Evolutionary conservation across 352 stramenopile genomes (phyloP).

Genomic region (Phytophthora idaei): DNA sequence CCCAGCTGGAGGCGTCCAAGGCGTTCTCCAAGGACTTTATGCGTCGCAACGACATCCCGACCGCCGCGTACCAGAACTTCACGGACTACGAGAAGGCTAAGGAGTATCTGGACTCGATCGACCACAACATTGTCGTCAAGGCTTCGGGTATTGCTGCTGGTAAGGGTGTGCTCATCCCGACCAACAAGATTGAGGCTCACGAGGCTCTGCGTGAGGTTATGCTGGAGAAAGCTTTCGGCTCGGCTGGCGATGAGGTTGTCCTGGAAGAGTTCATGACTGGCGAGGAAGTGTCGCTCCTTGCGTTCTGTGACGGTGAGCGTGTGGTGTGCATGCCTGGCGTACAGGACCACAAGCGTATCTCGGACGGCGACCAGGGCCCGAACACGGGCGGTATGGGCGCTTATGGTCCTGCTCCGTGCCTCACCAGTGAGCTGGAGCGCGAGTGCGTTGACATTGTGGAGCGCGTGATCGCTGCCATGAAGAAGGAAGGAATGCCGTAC

Average conservation of each 20-base stretch:
- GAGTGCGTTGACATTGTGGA: slow-evolving; percentile 92
- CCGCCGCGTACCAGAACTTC: slow-evolving; percentile 97
- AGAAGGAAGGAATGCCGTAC: slow-evolving; percentile 97
- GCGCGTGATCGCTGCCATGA: slow-evolving; percentile 80
- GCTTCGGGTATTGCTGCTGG: slow-evolving; percentile 99
- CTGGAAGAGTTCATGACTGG: slow-evolving; percentile 99
- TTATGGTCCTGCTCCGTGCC: slow-evolving; percentile 96
- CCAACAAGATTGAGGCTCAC: slow-evolving; percentile 92
- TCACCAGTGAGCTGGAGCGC: slow-evolving; percentile 92
- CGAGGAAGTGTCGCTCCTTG: slow-evolving; percentile 97
- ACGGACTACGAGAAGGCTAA: slow-evolving; percentile 91
- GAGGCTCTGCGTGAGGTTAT: slow-evolving; percentile 97
- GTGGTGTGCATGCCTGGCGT: slow-evolving; percentile 96
- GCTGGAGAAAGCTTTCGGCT: slow-evolving; percentile 96
- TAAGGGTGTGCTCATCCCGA: slow-evolving; percentile 98
- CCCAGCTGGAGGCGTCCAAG: slow-evolving; percentile 98
- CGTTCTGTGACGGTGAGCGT: slow-evolving; percentile 97
- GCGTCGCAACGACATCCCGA: slow-evolving; percentile 96
- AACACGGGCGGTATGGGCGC: slow-evolving; percentile 99
- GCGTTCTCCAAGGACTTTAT: slow-evolving; percentile 99
- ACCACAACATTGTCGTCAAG: slow-evolving; percentile 98
- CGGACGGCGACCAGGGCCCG: slow-evolving; percentile 96
- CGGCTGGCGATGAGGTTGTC: slow-evolving; percentile 96
- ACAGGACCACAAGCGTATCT: slow-evolving; percentile 99
- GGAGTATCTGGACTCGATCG: slow-evolving; percentile 93